These are phyloP conservation scores for Powellomyces hirtus DNA, from an alignment of 192 early-diverging fungal species.

Conservation along the genomic window DNA sequence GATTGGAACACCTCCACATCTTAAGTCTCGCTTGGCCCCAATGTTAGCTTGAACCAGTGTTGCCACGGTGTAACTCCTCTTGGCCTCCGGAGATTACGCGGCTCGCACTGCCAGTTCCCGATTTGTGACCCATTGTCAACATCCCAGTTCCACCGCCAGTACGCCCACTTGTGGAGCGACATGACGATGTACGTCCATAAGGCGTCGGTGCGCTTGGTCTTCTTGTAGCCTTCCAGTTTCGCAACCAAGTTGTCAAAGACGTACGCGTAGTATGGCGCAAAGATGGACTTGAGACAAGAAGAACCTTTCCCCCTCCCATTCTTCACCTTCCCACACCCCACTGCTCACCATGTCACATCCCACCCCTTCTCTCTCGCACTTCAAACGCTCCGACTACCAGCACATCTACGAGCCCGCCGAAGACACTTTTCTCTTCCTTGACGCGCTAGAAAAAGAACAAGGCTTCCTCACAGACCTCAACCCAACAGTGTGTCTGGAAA, in stretches of 20 bases:
- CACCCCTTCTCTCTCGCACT: conserved; percentile 75
- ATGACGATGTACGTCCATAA: conserved; percentile 74
- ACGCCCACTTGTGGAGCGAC: conserved; percentile 62
- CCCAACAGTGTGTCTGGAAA: conserved; percentile 78
- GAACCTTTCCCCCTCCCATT: no score
- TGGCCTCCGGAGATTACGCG: not conserved
- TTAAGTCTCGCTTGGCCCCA: not conserved
- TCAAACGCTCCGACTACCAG: conserved; percentile 53
- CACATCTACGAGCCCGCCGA: conserved; percentile 90
- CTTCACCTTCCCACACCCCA: no score
- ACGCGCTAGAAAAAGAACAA: conserved; percentile 82
- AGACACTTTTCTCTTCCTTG: conserved; percentile 91
- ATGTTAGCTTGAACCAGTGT: not conserved
- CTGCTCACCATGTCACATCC: no score
- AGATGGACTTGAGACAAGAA: conserved; percentile 60
- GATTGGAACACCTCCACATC: not conserved
- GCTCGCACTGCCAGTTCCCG: not conserved
- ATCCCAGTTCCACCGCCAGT: conserved; percentile 1
- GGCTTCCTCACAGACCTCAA: conserved; percentile 45
- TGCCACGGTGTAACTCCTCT: not conserved
- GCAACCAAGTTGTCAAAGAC: conserved; percentile 67
- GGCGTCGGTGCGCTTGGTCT: conserved; percentile 44
- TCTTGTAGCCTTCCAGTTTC: conserved; percentile 42
- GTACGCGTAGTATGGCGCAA: conserved; percentile 76
- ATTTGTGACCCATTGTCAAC: not conserved